A percentile compares a stretch with the other conserved stretches of the same genome.
phyloP scores from a whole-genome alignment of 2,329 filamentous ascomycete species.

The Penicillium glabrum region DNA sequence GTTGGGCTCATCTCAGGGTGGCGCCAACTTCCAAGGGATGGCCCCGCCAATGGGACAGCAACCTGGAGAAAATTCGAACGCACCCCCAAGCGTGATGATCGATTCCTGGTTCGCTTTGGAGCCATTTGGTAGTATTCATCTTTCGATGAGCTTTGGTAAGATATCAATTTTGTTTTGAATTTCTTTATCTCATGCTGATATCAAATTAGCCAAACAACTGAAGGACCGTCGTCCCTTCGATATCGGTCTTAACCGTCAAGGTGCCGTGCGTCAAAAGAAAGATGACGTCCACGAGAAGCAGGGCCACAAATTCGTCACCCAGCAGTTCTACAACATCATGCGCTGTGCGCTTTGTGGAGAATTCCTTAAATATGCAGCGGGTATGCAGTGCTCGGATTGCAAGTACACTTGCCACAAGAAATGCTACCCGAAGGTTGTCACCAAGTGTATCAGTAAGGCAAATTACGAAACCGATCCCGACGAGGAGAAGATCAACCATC shows the following conservation, averaged over 20 bases:
- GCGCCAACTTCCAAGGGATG: conserved; percentile 21
- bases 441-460: conserved; percentile 99
- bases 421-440: conserved; percentile 94
- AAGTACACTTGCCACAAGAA: conserved; percentile 99
- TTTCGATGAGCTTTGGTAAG: conserved; percentile 80
- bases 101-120: conserved; percentile 98
- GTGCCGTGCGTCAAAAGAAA: conserved; percentile 94
- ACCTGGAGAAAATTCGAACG: conserved; percentile 27
- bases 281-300: conserved; percentile 99
- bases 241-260: conserved; percentile 87
- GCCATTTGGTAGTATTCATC: conserved; percentile 86
- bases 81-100: conserved; percentile 53
- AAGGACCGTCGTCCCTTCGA: conserved; percentile 82
- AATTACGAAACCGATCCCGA: conserved; percentile 98
- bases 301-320: conserved; percentile 97
- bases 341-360: conserved; percentile 96
- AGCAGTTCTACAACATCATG: conserved; percentile 99
- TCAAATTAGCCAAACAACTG: conserved; percentile 69
- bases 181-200: conserved; percentile 18
- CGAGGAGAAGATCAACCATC: conserved; percentile 99
- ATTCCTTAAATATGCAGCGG: conserved; percentile 96
- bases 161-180: neutral
- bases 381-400: conserved; percentile 99
- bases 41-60: conserved; percentile 24
- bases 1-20: conserved; percentile 36